Base-by-base conservation (phyloP, 768 basidiomycete genomes). In the Chiua virens region DNA sequence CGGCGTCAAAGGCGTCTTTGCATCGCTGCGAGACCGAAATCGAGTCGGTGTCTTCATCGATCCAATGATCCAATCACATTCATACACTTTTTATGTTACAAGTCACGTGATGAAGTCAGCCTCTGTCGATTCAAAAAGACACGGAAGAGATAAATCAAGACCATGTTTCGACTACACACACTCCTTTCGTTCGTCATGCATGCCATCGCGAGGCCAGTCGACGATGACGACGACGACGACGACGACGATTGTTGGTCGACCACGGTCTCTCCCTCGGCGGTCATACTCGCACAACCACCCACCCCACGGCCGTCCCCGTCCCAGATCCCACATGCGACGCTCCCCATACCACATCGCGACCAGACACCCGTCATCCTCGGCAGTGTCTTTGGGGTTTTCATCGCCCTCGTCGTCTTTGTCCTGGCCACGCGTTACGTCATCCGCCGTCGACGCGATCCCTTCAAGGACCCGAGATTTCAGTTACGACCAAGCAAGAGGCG, bases 1-100 rank as follows among this genome's bases (percentile, higher is more conserved):
- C 4, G 77, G 75, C 0, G 77, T 78, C 14, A 79, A 67, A 0
- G 78, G 79, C 0, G 79, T 78, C 42, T 74, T 78, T 11, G 77
- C 70, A 51, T 77, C 77, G 47, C 77, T 79, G 47, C 77, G 75
- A 25, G 77, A 75, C 3, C 78, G 72, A 45, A 71, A 72, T n/a
- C 74, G 68, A 17, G 73, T 64, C 3, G 79, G 79, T 5, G 79
- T 79, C 56, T 76, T 79, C 1, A 68, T 68, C 38, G 28, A 34
- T 43, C 27, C 57, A 4, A 25, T 25, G 4, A 25, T 25, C 25
- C 25, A 25, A 25, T 25, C 25, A 25, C 4, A 25, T 25, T 25
- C 25, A 8, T 8, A 8, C 25, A 25, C 25, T 25, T 25, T 25
- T 25, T 30, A 30, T 30, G 50, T 63, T 63, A 38, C 5, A 34